Conservation (phyloP, 176 grass and related monocot genomes). For the Themeda triandra region DNA sequence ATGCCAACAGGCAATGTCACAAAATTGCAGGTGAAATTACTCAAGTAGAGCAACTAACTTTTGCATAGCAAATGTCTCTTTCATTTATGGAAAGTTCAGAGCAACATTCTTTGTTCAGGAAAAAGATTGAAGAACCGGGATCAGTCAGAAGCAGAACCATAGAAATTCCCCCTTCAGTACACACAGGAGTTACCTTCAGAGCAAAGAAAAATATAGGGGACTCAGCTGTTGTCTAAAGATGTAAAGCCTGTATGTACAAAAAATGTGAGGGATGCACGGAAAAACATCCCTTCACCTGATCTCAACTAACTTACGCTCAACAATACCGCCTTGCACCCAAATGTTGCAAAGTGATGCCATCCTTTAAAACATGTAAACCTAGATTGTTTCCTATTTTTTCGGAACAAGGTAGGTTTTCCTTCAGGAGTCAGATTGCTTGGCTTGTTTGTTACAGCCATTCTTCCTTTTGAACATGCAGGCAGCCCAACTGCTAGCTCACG, state of each 20-base stretch:
- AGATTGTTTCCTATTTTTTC: not conserved
- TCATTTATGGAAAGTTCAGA: not conserved
- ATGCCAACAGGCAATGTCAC: not conserved
- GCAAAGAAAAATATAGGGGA: not conserved
- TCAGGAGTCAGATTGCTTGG: not conserved
- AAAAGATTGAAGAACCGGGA: not conserved
- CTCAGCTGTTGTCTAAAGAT: not conserved
- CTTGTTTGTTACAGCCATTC: not conserved
- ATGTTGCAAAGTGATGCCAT: not conserved
- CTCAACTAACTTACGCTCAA: not conserved
- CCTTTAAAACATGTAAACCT: not conserved
- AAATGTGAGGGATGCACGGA: not conserved
- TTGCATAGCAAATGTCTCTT: not conserved
- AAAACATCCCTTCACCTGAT: not conserved
- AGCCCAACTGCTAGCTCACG: not conserved
- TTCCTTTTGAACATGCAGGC: not conserved
- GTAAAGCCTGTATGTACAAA: constrained; percentile 6
- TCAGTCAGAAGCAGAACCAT: not conserved
- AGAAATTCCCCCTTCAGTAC: not conserved
- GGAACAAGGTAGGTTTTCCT: not conserved
- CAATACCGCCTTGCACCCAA: not conserved
- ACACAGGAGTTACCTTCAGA: not conserved
- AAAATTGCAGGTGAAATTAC: not conserved
- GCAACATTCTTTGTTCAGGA: not conserved
- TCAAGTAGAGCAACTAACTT: not conserved